These are phyloP conservation scores for Acanthamoeba lenticulata DNA, from an alignment of 208 protist species.

Conservation along the genomic window DNA sequence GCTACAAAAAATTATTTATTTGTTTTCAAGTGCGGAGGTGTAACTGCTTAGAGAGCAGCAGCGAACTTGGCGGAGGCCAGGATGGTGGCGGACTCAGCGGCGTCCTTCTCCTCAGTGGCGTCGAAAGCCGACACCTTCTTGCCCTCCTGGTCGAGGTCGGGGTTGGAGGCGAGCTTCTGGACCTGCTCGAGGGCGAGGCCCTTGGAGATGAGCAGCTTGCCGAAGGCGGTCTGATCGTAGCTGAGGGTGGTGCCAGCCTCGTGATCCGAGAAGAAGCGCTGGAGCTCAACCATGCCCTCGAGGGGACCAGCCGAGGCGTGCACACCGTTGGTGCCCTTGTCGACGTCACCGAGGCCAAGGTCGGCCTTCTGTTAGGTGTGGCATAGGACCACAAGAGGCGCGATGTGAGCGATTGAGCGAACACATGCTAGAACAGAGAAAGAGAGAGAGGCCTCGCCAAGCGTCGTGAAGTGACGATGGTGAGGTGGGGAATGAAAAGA, in stretches of 20 bases:
- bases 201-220: conserved; percentile 66
- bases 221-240: conserved; percentile 62
- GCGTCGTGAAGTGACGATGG: no score
- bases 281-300: conserved; percentile 71
- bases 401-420: not conserved
- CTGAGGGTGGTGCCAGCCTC: conserved; percentile 54
- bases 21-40: no score
- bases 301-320: conserved; percentile 64
- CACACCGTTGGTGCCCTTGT: conserved; percentile 69
- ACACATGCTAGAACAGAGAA: not conserved
- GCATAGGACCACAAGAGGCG: not conserved
- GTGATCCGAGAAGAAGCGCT: conserved; percentile 66
- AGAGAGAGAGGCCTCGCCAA: no score
- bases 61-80: conserved; percentile 54
- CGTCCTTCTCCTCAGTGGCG: conserved; percentile 63
- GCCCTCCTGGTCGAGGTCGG: conserved; percentile 63
- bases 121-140: conserved; percentile 71
- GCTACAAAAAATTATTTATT: not conserved
- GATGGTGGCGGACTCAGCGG: conserved; percentile 4
- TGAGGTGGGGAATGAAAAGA: not conserved
- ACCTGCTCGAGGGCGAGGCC: conserved; percentile 58
- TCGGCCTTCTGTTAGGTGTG: conserved; percentile 29
- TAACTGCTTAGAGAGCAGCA: conserved; percentile 28
- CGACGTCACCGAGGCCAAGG: conserved; percentile 61
- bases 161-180: conserved; percentile 62